These are phyloP conservation scores for Marasmius sp. DNA, from an alignment of 1,284 basidiomycete species.

Conservation along the genomic window DNA sequence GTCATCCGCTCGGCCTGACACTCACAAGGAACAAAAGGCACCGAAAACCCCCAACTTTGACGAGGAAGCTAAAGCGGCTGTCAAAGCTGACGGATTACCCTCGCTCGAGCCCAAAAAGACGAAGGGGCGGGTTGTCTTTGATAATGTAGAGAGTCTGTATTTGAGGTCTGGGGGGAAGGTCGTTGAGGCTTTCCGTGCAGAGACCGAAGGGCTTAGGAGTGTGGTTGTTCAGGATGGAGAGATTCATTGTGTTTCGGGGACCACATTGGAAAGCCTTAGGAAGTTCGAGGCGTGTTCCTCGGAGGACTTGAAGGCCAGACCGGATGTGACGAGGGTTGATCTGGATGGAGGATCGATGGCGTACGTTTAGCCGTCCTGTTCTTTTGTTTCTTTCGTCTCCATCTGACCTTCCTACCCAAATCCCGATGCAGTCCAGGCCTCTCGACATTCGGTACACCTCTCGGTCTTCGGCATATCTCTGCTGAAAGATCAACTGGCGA, in stretches of 20 bases:
- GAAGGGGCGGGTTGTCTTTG: conserved; percentile 50
- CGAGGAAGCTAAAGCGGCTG: conserved; percentile 48
- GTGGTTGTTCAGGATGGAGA: conserved; percentile 43
- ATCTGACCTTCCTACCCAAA: not conserved
- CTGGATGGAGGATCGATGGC: conserved; percentile 54
- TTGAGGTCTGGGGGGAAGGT: conserved; percentile 27
- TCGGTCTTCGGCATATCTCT: conserved; percentile 63
- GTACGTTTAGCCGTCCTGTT: conserved; percentile 21
- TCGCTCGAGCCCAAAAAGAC: conserved; percentile 46
- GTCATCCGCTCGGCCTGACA: conserved; percentile 34
- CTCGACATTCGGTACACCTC: conserved; percentile 56
- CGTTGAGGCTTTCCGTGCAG: conserved; percentile 28
- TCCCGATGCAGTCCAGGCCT: conserved; percentile 47
- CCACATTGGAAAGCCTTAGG: not conserved
- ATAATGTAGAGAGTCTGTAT: conserved; percentile 55
- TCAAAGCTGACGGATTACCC: conserved; percentile 67
- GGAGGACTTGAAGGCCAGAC: conserved; percentile 4
- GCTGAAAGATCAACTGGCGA: conserved; percentile 70
- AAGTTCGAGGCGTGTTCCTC: not conserved
- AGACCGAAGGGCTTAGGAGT: conserved; percentile 20
- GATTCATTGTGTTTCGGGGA: conserved; percentile 38
- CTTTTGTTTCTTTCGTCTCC: not conserved
- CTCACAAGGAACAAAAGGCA: conserved; percentile 41
- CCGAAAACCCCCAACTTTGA: conserved; percentile 64
- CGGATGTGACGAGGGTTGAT: conserved; percentile 33